These are phyloP conservation scores for Ramularia collo-cygni DNA, from an alignment of 2,329 filamentous ascomycete genomes.

Conservation along the genomic window DNA sequence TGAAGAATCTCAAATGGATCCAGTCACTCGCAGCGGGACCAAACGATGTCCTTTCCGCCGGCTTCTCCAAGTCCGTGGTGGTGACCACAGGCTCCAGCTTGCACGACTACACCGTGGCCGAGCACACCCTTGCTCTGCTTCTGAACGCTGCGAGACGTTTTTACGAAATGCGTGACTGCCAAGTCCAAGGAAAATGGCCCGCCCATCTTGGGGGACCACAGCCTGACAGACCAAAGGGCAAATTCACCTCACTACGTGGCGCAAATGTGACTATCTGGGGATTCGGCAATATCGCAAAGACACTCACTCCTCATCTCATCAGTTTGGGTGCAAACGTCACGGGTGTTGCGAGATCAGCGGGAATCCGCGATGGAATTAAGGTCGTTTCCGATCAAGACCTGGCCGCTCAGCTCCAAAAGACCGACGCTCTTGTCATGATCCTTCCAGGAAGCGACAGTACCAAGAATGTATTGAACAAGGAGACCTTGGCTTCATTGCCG, in stretches of 20 bases:
- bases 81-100: constrained; percentile 58
- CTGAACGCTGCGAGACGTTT: constrained; percentile 51
- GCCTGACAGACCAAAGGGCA: constrained; percentile 49
- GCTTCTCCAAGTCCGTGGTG: constrained; percentile 46
- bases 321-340: constrained; percentile 52
- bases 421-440: constrained; percentile 63
- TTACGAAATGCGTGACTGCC: constrained; percentile 57
- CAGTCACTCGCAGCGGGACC: constrained; percentile 60
- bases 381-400: constrained; percentile 51
- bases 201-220: constrained; percentile 55
- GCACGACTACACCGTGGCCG: constrained; percentile 59
- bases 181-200: constrained; percentile 52
- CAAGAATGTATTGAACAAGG: constrained; percentile 48
- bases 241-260: constrained; percentile 54
- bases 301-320: constrained; percentile 48
- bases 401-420: constrained; percentile 47
- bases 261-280: constrained; percentile 57
- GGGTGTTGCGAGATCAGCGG: constrained; percentile 51
- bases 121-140: constrained; percentile 55
- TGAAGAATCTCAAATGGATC: constrained; percentile 57
- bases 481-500: constrained; percentile 48
- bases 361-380: constrained; percentile 53
- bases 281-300: constrained; percentile 61
- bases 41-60: constrained; percentile 57
- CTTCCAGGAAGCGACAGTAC: constrained; percentile 54